Evolutionary conservation across 2,329 filamentous ascomycete genomes (phyloP).

Genomic region (Alternaria solani): DNA sequence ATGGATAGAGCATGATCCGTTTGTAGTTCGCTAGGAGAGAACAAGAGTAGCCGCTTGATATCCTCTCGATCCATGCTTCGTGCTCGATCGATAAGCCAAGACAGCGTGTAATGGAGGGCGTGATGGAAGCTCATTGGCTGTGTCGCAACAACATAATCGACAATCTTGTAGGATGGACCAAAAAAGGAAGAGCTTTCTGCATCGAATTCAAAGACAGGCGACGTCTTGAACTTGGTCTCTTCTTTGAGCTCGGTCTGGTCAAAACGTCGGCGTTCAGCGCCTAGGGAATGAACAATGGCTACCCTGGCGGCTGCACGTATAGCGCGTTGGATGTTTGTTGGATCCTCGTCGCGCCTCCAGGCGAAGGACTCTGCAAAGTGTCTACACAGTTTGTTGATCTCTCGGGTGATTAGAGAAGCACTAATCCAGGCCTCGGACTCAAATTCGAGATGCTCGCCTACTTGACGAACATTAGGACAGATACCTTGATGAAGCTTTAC

Average conservation of each 20-base stretch:
- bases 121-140: conserved; percentile 98
- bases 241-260: conserved; percentile 87
- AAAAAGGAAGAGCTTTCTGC: conserved; percentile 38
- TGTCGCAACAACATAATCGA: conserved; percentile 87
- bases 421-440: conserved; percentile 99
- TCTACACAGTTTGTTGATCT: conserved; percentile 91
- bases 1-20: conserved; percentile 65
- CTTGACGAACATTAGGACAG: conserved; percentile 88
- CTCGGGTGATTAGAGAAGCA: conserved; percentile 89
- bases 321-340: conserved; percentile 71
- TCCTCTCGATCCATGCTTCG: conserved; percentile 75
- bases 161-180: conserved; percentile 63
- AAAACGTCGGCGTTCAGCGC: conserved; percentile 86
- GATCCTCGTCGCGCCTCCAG: conserved; percentile 70
- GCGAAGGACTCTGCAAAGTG: conserved; percentile 89
- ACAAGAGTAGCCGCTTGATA: conserved; percentile 73
- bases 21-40: conserved; percentile 74
- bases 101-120: conserved; percentile 92
- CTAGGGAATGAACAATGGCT: conserved; percentile 88
- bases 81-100: conserved; percentile 92
- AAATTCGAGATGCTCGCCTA: conserved; percentile 97
- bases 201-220: conserved; percentile 84
- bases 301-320: conserved; percentile 80
- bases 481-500: conserved; percentile 97
- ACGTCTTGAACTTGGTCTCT: conserved; percentile 80